phyloP scores from a whole-genome alignment of 2,329 filamentous ascomycete genomes.

The Paraphoma sp. region DNA sequence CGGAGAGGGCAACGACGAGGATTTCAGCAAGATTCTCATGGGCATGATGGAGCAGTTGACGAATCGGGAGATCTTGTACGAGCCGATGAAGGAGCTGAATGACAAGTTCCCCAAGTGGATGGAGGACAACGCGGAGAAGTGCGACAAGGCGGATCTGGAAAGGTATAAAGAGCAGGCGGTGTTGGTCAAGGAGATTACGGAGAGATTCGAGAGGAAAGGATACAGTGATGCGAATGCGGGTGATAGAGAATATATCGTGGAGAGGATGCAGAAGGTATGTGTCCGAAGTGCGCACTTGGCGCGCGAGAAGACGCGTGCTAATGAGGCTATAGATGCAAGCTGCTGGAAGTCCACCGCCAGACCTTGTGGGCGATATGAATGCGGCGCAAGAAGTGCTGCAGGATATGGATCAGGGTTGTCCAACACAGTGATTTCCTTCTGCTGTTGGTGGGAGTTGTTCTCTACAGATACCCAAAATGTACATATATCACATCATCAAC shows the following conservation, averaged over 20 bases:
- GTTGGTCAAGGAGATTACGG: constrained; percentile 85
- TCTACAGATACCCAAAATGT: constrained; percentile 34
- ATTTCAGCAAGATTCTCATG: constrained; percentile 93
- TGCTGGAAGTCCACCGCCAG: constrained; percentile 85
- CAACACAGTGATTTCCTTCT: constrained; percentile 60
- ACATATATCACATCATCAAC: constrained; percentile 6
- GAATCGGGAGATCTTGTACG: constrained; percentile 97
- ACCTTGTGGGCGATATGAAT: constrained; percentile 89
- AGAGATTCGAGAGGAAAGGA: constrained; percentile 80
- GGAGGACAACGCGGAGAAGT: constrained; percentile 72
- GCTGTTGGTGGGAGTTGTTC: constrained; percentile 5
- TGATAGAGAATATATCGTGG: constrained; percentile 91
- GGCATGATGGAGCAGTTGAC: constrained; percentile 99
- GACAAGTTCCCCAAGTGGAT: constrained; percentile 94
- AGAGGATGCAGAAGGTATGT: constrained; percentile 92
- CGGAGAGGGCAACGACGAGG: constrained; percentile 71
- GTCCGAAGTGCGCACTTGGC: neutral
- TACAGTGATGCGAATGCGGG: constrained; percentile 83
- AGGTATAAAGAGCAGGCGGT: constrained; percentile 81
- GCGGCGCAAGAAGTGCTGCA: constrained; percentile 74
- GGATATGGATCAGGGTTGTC: constrained; percentile 66
- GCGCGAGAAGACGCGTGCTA: constrained; percentile 1
- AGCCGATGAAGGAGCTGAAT: constrained; percentile 97
- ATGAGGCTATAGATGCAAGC: constrained; percentile 82
- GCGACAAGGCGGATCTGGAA: constrained; percentile 72